Evolutionary conservation across 2,329 filamentous ascomycete species (phyloP), one percentile per base, ranked within the genome.

Genomic region (Coleophoma cylindrospora): DNA sequence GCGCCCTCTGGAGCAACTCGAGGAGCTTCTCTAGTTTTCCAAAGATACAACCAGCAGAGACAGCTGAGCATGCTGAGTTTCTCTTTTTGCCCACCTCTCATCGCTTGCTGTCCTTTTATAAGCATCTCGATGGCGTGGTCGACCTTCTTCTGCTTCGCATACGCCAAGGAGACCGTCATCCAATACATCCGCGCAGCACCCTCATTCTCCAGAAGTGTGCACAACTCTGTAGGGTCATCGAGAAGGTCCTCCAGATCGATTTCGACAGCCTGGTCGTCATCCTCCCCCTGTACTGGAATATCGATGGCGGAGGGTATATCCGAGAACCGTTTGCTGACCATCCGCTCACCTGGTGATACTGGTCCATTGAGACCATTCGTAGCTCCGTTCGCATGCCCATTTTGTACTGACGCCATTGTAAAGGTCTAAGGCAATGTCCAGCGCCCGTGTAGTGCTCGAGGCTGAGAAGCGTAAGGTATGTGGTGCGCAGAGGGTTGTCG

Each of bases 121-220:
- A 86, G 73, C 74, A 86, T 84, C 67, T 86, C 83, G 60, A 86
- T 86, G 51, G 83, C 82, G 71, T 94, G 88, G 65, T 96, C 91
- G 54, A 94, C 82, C 72, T 95, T 95, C 65, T 86, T 85, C 72
- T 96, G 90, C 73, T 97, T 99, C 38, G 94, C 92, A 65, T 99
- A 99, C 44, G 92, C 92, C 52, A 97, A 78, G 40, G 95, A 89
- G 58, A 97, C 94, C n/a, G 90, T 92, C 77, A 99, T 92, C 95
- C 95, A 99, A 60, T 95, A 95, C 47, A 86, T 89, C 62, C 92
- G 91, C 36, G 89, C 87, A 14, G 91, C 91, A 63, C 86, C 84
- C 69, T 99, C 95, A 64, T 94, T 95, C 72, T 99, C 92, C 56
- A 99, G 83, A 46, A 99, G 79, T 32, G 89, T 94, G 68, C 94